Evolutionary conservation across 495 filamentous ascomycete species (phyloP), one percentile per base, ranked within the genome.

Genomic region (Hypoxylon rickii): DNA sequence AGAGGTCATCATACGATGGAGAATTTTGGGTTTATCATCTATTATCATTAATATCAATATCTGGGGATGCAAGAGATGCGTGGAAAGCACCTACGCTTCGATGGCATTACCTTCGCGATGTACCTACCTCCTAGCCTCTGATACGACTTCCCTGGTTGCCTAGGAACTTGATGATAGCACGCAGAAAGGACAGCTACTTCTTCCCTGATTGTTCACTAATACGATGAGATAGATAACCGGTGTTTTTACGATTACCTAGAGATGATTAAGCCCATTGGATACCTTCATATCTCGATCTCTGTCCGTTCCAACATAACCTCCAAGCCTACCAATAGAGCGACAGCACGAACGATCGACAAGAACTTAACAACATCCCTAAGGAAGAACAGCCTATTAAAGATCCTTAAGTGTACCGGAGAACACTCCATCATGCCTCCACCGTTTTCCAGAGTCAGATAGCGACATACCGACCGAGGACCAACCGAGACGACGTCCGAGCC

Each of bases 101-200:
- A 56, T 44, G 45, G 47, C 31, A 37, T 43, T 37, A n/a, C n/a
- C 17, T 15, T 10, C 4, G 7, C 6, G n/a, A 10, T 5, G 34
- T 17, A 43, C 51, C 47, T 48, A 43, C 46, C 17, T 36, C 24
- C 17, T 32, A 4, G 26, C 29, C 12, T 8, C 24, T 16, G 43
- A 10, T 29, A 55, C 37, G 38, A 19, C 58, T 56, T 62, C 58
- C 58, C 12, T 0, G 42, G 21, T 18, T 26, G 13, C 43, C 11
- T 19, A 10, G 48, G 21, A 7, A 46, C 34, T 40, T 41, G 1
- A 8, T 16, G 24, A 10, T 26, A 34, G 7, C 39, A 8, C 12
- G 16, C 32, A 10, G 20, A 8, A 21, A 15, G 4, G 20, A 7
- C 0, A 15, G 17, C n/a, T 8, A 19, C 29, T 31, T 43, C 32